phyloP scores from a whole-genome alignment of 2,329 filamentous ascomycete species.

The Cytospora paraplurivora region DNA sequence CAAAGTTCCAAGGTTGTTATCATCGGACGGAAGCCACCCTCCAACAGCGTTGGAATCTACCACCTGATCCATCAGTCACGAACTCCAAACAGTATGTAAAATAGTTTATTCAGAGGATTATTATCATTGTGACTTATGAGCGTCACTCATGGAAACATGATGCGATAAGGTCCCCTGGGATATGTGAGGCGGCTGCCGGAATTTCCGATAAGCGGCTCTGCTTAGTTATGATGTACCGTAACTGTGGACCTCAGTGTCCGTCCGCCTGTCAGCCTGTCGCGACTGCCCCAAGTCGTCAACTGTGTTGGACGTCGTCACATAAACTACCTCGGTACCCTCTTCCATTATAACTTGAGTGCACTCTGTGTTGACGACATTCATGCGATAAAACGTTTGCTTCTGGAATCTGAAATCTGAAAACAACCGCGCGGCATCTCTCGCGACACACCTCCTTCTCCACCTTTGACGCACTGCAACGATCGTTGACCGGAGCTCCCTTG shows the following conservation, averaged over 20 bases:
- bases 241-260: constrained; percentile 14
- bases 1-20: too few species aligned
- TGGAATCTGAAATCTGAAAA: too few species aligned
- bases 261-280: constrained; percentile 6
- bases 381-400: too few species aligned
- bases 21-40: neutral
- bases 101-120: neutral
- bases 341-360: neutral
- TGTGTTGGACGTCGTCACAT: constrained; percentile 21
- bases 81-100: neutral
- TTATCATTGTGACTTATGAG: neutral
- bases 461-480: neutral
- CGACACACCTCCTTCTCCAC: neutral
- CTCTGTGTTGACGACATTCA: too few species aligned
- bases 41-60: too few species aligned
- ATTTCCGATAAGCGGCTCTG: constrained; percentile 20
- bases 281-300: constrained; percentile 14
- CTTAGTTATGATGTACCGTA: neutral
- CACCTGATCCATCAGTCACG: neutral
- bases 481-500: neutral
- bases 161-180: neutral
- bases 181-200: constrained; percentile 6
- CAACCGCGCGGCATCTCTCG: neutral
- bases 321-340: neutral
- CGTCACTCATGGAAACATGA: neutral